Base-by-base conservation (phyloP, 1,284 basidiomycete genomes). In the Cutaneotrichosporon sp. region DNA sequence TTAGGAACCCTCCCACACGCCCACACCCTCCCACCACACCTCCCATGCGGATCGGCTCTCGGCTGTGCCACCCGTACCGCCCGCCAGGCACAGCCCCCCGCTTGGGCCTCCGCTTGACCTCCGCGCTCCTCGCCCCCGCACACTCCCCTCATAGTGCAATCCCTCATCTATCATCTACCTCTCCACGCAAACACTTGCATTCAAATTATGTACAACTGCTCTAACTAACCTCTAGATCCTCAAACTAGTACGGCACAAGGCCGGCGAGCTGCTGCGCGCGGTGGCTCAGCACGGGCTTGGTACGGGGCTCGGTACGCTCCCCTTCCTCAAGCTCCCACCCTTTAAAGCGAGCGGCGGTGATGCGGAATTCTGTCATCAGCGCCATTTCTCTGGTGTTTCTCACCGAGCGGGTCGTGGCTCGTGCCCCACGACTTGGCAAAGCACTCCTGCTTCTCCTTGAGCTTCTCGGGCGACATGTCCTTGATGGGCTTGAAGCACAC, bases 401-500 rank as follows among this genome's bases (percentile, higher is more conserved):
- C 60, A 50, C 47, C 51, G 58, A 75, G 61, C 11, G 75, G 75
- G 60, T 75, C 73, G 58, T 77, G 75, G 6, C 66, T 67, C 58
- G 71, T 72, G 34, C 64, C 62, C 60, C 63, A 62, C 36, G 49
- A 66, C 25, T 74, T 66, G 2, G 54, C 60, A 29, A 72, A 59
- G 49, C 64, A 65, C 45, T 67, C 59, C 38, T 68, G 63, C 54
- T 69, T 66, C 31, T 59, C 25, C 49, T 62, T 58, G n/a, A 72
- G 59, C 54, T 53, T 61, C 46, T 73, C 67, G 3, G 63, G 63
- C 5, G 50, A 47, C 16, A 72, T 72, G 46, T 68, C 71, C 27
- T 57, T 56, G 4, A 70, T 70, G 13, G 75, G 75, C 60, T 75
- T 77, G 70, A 72, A 77, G 63, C 75, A 77, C 24, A 77, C 73